These are phyloP conservation scores for Grammothele lineata DNA, from an alignment of 768 basidiomycete genomes.

Conservation along the genomic window DNA sequence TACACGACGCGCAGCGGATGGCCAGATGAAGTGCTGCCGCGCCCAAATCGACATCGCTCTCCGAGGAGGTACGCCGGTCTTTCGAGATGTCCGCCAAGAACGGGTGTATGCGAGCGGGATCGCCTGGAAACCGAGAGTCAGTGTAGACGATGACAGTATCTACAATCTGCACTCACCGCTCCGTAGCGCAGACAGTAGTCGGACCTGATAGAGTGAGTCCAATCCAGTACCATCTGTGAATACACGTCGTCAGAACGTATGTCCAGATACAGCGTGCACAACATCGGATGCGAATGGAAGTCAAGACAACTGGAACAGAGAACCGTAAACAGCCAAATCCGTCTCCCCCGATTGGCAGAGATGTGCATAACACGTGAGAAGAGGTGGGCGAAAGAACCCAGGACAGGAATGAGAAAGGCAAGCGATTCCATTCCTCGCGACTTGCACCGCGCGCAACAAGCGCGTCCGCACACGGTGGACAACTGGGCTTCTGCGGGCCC, in stretches of 20 bases:
- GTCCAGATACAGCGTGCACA: too few relatives aligned
- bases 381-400: too few relatives aligned
- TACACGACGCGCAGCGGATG: conserved; percentile 75
- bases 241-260: not conserved
- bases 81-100: conserved; percentile 74
- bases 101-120: conserved; percentile 75
- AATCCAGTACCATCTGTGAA: conserved; percentile 2
- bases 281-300: too few relatives aligned
- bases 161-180: conserved; percentile 26
- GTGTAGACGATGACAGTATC: not conserved
- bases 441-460: too few relatives aligned
- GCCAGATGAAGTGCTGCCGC: conserved; percentile 79
- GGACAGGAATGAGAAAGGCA: too few relatives aligned
- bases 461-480: too few relatives aligned
- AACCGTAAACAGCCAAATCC: too few relatives aligned
- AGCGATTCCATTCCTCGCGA: too few relatives aligned
- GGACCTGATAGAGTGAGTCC: conserved; percentile 39
- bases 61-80: conserved; percentile 49
- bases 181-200: conserved; percentile 37
- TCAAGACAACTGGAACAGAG: too few relatives aligned
- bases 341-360: too few relatives aligned
- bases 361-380: too few relatives aligned
- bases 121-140: conserved; percentile 41
- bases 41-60: conserved; percentile 54
- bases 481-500: too few relatives aligned